Percentiles rank a stretch among this genome's conserved stretches.
phyloP scores from a whole-genome alignment of 2,329 filamentous ascomycete species.

The Ceratocystis cubensis region DNA sequence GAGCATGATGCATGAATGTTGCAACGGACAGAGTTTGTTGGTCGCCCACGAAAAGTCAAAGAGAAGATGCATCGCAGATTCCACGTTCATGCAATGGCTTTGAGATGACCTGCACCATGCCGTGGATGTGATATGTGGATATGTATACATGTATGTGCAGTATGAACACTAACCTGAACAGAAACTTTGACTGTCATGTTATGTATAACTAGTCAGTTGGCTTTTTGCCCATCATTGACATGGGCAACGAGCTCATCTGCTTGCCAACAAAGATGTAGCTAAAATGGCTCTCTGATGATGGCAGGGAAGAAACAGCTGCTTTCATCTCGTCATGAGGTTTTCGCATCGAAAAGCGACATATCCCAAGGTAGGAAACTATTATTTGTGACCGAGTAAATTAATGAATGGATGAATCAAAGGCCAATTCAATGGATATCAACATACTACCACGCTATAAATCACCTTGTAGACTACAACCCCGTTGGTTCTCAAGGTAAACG shows the following conservation, averaged over 20 bases:
- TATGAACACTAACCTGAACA: neutral
- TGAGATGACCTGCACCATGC: slow-evolving; percentile 20
- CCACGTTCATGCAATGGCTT: slow-evolving; percentile 19
- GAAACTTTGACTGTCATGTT: neutral
- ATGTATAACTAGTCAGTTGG: no score
- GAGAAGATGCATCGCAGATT: neutral
- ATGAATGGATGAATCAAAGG: neutral
- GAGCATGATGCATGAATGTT: neutral
- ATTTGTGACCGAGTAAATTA: neutral
- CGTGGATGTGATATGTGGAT: slow-evolving; percentile 14
- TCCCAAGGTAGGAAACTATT: no score
- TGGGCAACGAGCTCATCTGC: no score
- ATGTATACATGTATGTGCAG: neutral
- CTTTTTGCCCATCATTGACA: no score
- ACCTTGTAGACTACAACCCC: slow-evolving; percentile 25
- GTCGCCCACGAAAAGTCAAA: neutral
- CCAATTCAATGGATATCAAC: neutral
- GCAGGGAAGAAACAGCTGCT: neutral
- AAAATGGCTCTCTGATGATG: neutral
- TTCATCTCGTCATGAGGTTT: no score
- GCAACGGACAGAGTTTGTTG: neutral
- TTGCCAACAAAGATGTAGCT: neutral
- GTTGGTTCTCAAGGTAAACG: slow-evolving; percentile 87
- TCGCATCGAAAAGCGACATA: no score
- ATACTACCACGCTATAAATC: slow-evolving; percentile 19